Percentiles rank a stretch among this genome's conserved stretches.
These are phyloP conservation scores for Podila verticillata DNA, from an alignment of 192 early-diverging fungal species.

Conservation along the genomic window DNA sequence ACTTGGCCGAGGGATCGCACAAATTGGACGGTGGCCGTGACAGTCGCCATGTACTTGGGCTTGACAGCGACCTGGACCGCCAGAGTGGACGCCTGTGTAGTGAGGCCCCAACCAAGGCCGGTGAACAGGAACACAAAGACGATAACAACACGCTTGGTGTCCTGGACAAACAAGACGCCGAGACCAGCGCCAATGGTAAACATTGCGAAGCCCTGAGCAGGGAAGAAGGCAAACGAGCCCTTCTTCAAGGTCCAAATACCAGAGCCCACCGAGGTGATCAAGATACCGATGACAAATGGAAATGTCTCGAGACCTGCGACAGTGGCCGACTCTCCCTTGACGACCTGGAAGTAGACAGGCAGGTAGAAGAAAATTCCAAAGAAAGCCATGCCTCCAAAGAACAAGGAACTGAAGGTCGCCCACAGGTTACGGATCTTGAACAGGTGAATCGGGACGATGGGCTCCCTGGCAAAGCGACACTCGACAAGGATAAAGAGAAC, in stretches of 20 bases:
- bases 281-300: slow-evolving; percentile 63
- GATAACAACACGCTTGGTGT: slow-evolving; percentile 54
- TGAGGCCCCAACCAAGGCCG: slow-evolving; percentile 62
- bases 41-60: slow-evolving; percentile 57
- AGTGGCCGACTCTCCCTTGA: slow-evolving; percentile 59
- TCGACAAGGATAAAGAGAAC: slow-evolving; percentile 61
- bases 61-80: slow-evolving; percentile 45
- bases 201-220: slow-evolving; percentile 58
- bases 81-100: slow-evolving; percentile 56
- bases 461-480: slow-evolving; percentile 61
- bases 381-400: slow-evolving; percentile 63
- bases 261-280: slow-evolving; percentile 56
- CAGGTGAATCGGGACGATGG: slow-evolving; percentile 57
- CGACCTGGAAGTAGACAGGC: slow-evolving; percentile 71
- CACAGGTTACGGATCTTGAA: slow-evolving; percentile 64
- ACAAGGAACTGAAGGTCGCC: slow-evolving; percentile 48
- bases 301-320: slow-evolving; percentile 65
- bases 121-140: slow-evolving; percentile 59
- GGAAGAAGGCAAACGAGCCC: slow-evolving; percentile 56
- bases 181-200: slow-evolving; percentile 61
- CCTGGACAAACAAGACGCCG: slow-evolving; percentile 58
- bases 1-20: slow-evolving; percentile 59
- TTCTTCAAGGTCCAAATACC: slow-evolving; percentile 58
- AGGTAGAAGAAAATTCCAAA: slow-evolving; percentile 66
- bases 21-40: slow-evolving; percentile 56